Percentiles rank a stretch among this genome's conserved stretches.
Conservation (phyloP, 371 early-diverging fungal species). For the Capniomyces stellatus region DNA sequence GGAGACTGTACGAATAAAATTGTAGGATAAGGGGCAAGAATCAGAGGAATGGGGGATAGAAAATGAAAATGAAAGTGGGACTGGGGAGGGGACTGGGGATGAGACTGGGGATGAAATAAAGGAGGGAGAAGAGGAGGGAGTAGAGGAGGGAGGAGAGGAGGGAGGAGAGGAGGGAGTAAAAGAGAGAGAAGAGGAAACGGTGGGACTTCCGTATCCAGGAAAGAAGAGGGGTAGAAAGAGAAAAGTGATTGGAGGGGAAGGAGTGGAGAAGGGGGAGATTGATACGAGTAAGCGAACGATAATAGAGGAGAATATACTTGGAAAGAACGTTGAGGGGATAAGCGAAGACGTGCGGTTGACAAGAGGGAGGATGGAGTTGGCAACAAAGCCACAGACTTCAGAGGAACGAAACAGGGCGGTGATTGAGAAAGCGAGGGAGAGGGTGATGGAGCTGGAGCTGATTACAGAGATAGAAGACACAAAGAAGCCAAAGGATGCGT, state of each 20-base stretch:
- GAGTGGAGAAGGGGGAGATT: neutral
- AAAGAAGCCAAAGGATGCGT: neutral
- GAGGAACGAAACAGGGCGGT: neutral
- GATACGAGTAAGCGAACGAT: neutral
- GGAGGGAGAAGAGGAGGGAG: neutral
- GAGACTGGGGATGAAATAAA: neutral
- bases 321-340: neutral
- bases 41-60: neutral
- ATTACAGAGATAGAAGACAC: neutral
- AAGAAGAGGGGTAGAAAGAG: neutral
- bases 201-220: too few species aligned
- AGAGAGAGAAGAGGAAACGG: neutral
- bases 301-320: neutral
- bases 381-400: neutral
- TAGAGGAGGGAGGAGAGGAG: neutral
- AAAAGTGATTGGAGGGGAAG: neutral
- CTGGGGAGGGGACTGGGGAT: neutral
- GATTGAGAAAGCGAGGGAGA: constrained; percentile 1
- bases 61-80: neutral
- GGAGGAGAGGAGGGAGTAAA: neutral
- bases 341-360: too few species aligned
- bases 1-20: too few species aligned
- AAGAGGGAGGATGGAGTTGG: constrained; percentile 1
- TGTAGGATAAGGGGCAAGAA: neutral
- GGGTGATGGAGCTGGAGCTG: neutral